A percentile compares a stretch with the other conserved stretches of the same genome.
Evolutionary conservation across 352 stramenopile genomes (phyloP).

Genomic region (Pythium dissimile): DNA sequence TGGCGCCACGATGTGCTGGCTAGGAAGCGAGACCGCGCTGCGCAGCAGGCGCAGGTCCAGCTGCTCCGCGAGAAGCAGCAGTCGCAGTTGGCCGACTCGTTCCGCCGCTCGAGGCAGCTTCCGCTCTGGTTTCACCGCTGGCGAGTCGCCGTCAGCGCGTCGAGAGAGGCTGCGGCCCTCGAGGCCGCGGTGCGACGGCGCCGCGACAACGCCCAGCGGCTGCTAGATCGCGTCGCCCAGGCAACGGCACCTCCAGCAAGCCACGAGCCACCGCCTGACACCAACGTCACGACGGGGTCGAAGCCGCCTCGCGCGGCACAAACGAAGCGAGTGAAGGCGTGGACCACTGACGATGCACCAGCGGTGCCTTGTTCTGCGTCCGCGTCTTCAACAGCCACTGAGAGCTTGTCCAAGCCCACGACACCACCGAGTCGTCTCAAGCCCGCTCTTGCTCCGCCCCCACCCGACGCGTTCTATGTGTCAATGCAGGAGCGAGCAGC

Average conservation of each 20-base stretch:
- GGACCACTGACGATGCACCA: background rate
- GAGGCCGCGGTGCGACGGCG: constrained; percentile 25
- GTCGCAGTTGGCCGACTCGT: constrained; percentile 21
- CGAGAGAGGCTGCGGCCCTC: constrained; percentile 28
- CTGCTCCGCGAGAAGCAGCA: constrained; percentile 24
- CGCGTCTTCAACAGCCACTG: no score
- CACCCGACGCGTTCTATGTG: constrained; percentile 40
- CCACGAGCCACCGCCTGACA: no score
- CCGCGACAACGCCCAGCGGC: constrained; percentile 31
- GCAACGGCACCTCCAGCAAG: no score
- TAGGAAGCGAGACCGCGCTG: constrained; percentile 6
- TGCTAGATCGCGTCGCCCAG: constrained; percentile 13
- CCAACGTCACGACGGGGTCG: no score
- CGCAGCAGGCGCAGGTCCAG: constrained; percentile 1
- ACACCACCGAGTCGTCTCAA: background rate
- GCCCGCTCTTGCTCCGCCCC: background rate
- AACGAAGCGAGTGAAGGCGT: background rate
- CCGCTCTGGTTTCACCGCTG: constrained; percentile 54
- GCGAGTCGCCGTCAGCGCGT: constrained; percentile 19
- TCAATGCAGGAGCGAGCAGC: constrained; percentile 51
- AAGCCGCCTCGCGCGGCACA: background rate
- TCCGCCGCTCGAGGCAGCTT: constrained; percentile 35
- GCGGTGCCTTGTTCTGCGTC: no score
- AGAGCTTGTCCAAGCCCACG: background rate
- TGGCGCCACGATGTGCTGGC: constrained; percentile 11